Evolutionary conservation across 2,329 filamentous ascomycete genomes (phyloP), one percentile per base, ranked within the genome.

Genomic region (Akanthomyces lecanii): DNA sequence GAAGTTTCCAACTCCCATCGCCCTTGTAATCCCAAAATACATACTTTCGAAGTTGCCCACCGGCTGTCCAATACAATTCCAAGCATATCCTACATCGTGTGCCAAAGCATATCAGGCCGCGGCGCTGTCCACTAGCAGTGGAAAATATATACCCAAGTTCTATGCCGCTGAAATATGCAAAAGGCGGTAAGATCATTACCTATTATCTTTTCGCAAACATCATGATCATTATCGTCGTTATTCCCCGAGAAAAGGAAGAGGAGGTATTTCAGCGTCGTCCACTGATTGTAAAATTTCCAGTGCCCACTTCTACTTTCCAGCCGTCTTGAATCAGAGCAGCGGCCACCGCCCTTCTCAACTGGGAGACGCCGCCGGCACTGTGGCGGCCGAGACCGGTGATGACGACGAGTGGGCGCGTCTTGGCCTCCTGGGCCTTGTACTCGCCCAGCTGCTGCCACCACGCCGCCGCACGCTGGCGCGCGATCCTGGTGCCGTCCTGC

Each of bases 401-500:
- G 64, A 98, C 87, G 45, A 83, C 85, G 69, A 89, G 92, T 0
- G 86, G 80, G 8, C 75, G 66, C 23, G 79, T 79, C 69, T 81
- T 78, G 23, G 81, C 78, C 65, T 73, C 76, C 11, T 72, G 69
- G 68, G 82, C 81, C 66, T 84, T 84, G 55, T 81, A 79, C 70
- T 93, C 89, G 1, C 90, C 90, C 10, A 92, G 76, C 0, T 76
- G 76, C 21, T 85, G 78, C 93, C 92, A 97, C 94, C 94, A 98
- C 11, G 72, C 73, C 66, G 83, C 80, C 0, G 90, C 88, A 44
- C 82, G 82, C 53, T 87, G 81, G 36, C 84, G 82, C 1, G 90
- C 87, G 66, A 97, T 97, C 3, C 90, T 82, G 36, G 92, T 86
- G 1, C 90, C 94, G 72, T 96, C 90, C 55, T 86, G 80, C 1